These are phyloP conservation scores for Stemphylium beticola DNA, from an alignment of 2,329 filamentous ascomycete genomes.

Conservation along the genomic window DNA sequence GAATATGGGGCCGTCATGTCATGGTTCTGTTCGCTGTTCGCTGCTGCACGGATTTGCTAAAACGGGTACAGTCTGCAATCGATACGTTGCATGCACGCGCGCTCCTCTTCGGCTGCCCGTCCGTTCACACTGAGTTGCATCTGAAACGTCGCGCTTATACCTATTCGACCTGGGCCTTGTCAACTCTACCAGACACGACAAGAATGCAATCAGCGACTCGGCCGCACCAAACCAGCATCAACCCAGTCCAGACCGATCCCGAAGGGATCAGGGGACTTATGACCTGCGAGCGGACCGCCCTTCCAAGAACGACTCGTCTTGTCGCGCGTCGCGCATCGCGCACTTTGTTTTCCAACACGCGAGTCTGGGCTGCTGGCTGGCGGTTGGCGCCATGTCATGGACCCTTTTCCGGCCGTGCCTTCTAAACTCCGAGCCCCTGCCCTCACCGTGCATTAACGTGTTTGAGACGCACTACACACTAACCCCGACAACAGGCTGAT, in stretches of 20 bases:
- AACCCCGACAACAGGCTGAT: slow-evolving; percentile 2
- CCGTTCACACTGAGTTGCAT: slow-evolving; percentile 6
- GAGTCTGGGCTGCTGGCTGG: neutral
- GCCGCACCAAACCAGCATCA: neutral
- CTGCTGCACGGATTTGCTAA: slow-evolving; percentile 16
- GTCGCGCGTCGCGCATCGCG: neutral
- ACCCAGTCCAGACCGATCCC: neutral
- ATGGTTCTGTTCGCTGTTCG: slow-evolving; percentile 2
- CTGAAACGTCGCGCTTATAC: slow-evolving; percentile 20
- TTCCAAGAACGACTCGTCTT: neutral
- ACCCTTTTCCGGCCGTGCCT: slow-evolving; percentile 1
- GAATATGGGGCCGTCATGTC: slow-evolving; percentile 6
- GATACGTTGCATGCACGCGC: slow-evolving; percentile 21
- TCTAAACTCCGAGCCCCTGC: neutral
- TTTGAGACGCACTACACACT: slow-evolving; percentile 3
- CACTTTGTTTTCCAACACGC: neutral
- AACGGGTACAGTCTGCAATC: slow-evolving; percentile 18
- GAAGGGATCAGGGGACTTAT: too few species aligned
- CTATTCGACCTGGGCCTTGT: slow-evolving; percentile 1
- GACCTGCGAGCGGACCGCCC: neutral
- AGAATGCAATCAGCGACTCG: too few species aligned
- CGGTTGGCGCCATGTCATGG: slow-evolving; percentile 5
- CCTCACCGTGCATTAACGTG: slow-evolving; percentile 13
- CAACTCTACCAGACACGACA: neutral
- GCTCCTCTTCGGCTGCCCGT: slow-evolving; percentile 10